Evolutionary conservation across 345 rosid genomes (phyloP), one percentile per base, ranked within the genome.

Genomic region (Lepidium africanum): DNA sequence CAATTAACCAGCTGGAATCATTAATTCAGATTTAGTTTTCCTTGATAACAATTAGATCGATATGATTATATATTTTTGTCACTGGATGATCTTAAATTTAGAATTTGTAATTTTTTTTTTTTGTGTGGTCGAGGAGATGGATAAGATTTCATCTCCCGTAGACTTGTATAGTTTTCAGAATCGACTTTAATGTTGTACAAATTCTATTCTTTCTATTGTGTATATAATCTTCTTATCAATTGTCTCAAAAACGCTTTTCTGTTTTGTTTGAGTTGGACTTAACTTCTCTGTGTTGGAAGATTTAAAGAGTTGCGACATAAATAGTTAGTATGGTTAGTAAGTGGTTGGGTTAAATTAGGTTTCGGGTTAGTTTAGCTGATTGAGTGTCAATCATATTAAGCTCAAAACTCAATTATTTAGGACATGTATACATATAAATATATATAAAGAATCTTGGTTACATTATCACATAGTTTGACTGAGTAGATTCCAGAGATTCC

Each of bases 401-500:
- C 57, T 67, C 47, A 27, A 62, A 59, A 27, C 69, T 74, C 73
- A 67, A 74, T 74, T 60, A 74, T 74, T 66, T 50, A 16, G 63
- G 50, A 17, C 33, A 35, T 16, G 46, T 53, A 25, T 42, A 6
- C 12, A 48, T 57, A 48, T 51, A 35, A 16, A 46, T 53, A 25
- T 42, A 9, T 15, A 48, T 50, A 48, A 60, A 62, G 72, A 63
- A 71, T 70, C 63, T 70, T 76, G 14, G 42, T 39, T 45, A 19
- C 54, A 60, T 59, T 45, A 19, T 52, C 51, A 64, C 66, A 19
- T 32, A 21, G 53, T 53, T 69, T 74, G 78, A 68, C 78, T 61
- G 17, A 37, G 59, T 54, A 69, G 78, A 75, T 68, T 75, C 78
- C 78, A 62, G 11, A 70, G 77, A 84, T 80, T 82, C 81, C 69